Conservation (phyloP, 2,329 filamentous ascomycete species). For the Pseudohalonectria lignicola region DNA sequence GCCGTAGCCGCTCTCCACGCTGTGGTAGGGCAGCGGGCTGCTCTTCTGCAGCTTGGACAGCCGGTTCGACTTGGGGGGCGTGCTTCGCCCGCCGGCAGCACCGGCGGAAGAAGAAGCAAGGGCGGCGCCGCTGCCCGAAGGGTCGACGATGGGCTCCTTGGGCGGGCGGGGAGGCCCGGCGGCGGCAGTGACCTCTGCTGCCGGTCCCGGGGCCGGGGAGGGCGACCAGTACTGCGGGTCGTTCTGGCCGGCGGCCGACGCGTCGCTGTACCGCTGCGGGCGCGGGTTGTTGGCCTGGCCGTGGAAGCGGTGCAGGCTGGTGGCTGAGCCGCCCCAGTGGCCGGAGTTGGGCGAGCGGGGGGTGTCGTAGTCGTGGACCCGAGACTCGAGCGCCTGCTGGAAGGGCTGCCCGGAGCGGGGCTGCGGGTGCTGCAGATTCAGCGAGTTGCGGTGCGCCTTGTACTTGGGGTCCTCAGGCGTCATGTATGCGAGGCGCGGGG, state of each 20-base stretch:
- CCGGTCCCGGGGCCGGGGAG: constrained; percentile 7
- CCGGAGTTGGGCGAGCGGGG: constrained; percentile 49
- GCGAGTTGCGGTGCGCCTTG: constrained; percentile 68
- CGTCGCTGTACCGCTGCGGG: constrained; percentile 31
- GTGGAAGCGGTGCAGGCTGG: constrained; percentile 43
- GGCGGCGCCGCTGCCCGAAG: constrained; percentile 11
- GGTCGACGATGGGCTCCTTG: constrained; percentile 46
- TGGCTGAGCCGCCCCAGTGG: constrained; percentile 52
- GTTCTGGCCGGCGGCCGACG: constrained; percentile 17
- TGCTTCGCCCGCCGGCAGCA: constrained; percentile 15
- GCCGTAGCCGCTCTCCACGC: constrained; percentile 42
- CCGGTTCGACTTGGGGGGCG: constrained; percentile 34
- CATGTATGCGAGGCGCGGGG: constrained; percentile 41
- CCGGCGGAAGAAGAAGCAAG: constrained; percentile 7
- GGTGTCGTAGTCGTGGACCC: constrained; percentile 45
- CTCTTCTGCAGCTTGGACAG: constrained; percentile 40
- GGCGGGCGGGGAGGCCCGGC: constrained; percentile 43
- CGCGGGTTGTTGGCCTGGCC: constrained; percentile 26
- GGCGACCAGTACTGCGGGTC: constrained; percentile 35
- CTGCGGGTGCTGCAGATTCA: constrained; percentile 72
- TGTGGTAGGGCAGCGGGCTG: constrained; percentile 46
- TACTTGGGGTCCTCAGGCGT: constrained; percentile 65
- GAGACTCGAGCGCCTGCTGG: constrained; percentile 61
- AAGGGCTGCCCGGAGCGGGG: constrained; percentile 65
- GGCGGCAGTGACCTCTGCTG: constrained; percentile 5